Base-by-base conservation (phyloP, 2,329 filamentous ascomycete species). In the Aspergillus udagawae region DNA sequence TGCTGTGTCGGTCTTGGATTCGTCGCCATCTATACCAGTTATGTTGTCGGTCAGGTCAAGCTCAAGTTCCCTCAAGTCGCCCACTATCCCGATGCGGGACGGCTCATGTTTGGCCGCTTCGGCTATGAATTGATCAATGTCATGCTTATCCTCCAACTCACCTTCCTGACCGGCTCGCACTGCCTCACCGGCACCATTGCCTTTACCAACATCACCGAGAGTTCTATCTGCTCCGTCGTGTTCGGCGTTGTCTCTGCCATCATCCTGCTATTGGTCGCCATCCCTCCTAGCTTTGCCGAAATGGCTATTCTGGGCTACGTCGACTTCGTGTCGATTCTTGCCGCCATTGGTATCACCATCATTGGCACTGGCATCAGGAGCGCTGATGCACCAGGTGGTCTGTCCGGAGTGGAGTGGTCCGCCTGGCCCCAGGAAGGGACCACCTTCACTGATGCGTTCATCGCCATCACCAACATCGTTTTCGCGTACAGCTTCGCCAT, bases 131-230 rank as follows among this genome's bases (percentile, higher is more conserved):
- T 79, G 9, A 66, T 75, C 35, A 71, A 73, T 53, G 67, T 70
- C 54, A 78, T 79, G 74, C 74, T 79, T 59, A 69, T 73, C 28
- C 67, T 76, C 45, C 74, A 78, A 54, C 65, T 80, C 47, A 65
- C 76, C 8, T 71, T 79, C 35, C 63, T 79, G 4, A 73, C 76
- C 2, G 77, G 76, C 54, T 77, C 75, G 1, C 77, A 79, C 60
- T 72, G 72, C 51, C 61, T 79, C 51, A 79, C 77, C 6, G 77
- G 77, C 2, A 79, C 77, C 8, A 79, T 79, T 60, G 77, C 77
- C 2, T 79, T 71, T 60, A 71, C 75, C 52, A 63, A 67, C 55
- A 79, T 80, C 55, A 74, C 77, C 53, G 64, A 72, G 52, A 68
- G 71, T 49, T 64, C 57, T 7, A 55, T 77, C 23, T 79, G 77